Evolutionary conservation across 345 rosid species (phyloP), one percentile per base, ranked within the genome.

Genomic region (Reutealis trisperma): DNA sequence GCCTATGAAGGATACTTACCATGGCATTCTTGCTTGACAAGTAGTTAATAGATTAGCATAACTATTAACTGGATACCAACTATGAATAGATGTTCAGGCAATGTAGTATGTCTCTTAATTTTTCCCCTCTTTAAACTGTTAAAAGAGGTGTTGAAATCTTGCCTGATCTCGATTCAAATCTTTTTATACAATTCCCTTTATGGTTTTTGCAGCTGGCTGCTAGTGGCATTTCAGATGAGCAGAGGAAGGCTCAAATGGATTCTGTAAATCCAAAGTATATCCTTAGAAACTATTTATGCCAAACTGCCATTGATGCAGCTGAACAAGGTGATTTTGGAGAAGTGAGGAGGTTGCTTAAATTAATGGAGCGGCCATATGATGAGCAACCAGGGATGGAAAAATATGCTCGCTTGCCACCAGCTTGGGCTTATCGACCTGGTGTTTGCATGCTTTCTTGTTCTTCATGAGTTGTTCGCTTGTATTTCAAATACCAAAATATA

Each of bases 381-480:
- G 98, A 96, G 45, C 99, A 93, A 83, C 97, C 95, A 0, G 98
- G 94, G 74, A 96, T 96, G 99, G 96, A 93, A 83, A 96, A 93
- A 75, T 96, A 92, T 66, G 97, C 97, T 18, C 90, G 97, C 51
- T 82, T 96, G 85, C 99, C 99, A 54, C 99, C 99, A 3, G 98
- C 98, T 0, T 96, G 99, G 99, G 99, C 99, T 32, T 93, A 93
- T 78, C 80, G 99, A 59, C 98, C 99, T 18, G 99, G 98, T 37
- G 98, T 96, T 64, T 90, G 97, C 77, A 96, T 93, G 99, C 97
- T 93, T 70, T 96, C 98, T 78, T 93, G 98, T 71, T 96, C 98
- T 73, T 96, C 97, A 2, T 96, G 84, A 89, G 79, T 76, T 72
- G 34, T 71, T 44, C 24, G 63, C 44, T 19, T 25, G 54, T 19